Evolutionary conservation across 768 basidiomycete species (phyloP).

Genomic region (Tylopilus vinaceipallidus): DNA sequence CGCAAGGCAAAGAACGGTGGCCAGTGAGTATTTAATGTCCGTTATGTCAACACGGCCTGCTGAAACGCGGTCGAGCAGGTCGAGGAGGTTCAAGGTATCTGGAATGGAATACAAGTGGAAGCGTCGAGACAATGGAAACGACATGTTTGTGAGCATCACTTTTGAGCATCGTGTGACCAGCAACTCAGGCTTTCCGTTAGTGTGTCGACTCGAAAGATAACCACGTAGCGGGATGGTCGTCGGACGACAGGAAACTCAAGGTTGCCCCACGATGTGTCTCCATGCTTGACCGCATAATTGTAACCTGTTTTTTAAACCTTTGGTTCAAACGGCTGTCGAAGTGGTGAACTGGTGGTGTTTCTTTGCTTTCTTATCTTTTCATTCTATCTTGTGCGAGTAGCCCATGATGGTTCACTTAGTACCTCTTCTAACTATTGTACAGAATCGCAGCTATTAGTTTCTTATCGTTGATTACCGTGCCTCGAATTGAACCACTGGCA

Average conservation of each 20-base stretch:
- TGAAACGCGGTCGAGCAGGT: constrained; percentile 32
- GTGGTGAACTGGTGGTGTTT: constrained; percentile 35
- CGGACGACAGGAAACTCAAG: constrained; percentile 37
- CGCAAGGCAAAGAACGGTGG: constrained; percentile 50
- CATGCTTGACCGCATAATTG: constrained; percentile 49
- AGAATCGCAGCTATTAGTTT: constrained; percentile 1
- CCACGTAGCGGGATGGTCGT: constrained; percentile 47
- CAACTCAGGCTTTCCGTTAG: constrained; percentile 28
- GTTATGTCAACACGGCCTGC: not conserved
- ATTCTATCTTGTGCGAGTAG: not conserved
- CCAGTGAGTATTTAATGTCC: constrained; percentile 36
- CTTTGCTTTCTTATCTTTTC: not conserved
- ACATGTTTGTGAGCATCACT: constrained; percentile 43
- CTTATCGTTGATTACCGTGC: constrained; percentile 28
- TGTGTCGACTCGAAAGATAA: constrained; percentile 50
- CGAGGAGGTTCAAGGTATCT: constrained; percentile 51
- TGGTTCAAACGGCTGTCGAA: constrained; percentile 45
- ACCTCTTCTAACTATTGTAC: constrained; percentile 8
- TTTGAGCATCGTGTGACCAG: not conserved
- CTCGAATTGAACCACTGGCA: constrained; percentile 35
- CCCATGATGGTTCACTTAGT: not conserved
- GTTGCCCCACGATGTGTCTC: constrained; percentile 39
- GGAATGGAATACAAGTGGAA: constrained; percentile 60
- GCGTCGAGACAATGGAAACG: constrained; percentile 39
- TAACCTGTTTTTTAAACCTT: constrained; percentile 52